phyloP scores from a whole-genome alignment of 352 stramenopile species.

The Globisporangium spiculum region DNA sequence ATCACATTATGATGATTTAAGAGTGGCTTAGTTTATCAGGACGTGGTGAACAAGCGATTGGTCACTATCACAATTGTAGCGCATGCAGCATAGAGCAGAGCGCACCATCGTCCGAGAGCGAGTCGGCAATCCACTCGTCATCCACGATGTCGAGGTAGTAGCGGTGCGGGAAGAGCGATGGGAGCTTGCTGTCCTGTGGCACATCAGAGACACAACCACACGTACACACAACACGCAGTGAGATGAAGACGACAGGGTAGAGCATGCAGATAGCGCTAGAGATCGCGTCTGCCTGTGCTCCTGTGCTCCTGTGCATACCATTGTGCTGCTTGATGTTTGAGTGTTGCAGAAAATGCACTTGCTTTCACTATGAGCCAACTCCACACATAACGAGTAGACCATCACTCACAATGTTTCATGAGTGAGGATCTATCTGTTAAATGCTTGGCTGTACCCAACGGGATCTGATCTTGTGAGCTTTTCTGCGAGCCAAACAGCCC shows the following conservation, averaged over 20 bases:
- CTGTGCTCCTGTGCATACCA: neutral
- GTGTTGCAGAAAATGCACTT: too few relatives aligned
- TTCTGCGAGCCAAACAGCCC: too few relatives aligned
- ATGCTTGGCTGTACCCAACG: too few relatives aligned
- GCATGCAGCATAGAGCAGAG: too few relatives aligned
- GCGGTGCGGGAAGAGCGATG: slow-evolving; percentile 62
- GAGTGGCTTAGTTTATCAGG: neutral
- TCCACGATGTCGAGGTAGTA: slow-evolving; percentile 80
- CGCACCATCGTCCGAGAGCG: slow-evolving; percentile 75
- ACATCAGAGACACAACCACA: neutral
- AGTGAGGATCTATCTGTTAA: too few relatives aligned
- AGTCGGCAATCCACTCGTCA: slow-evolving; percentile 78
- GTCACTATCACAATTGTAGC: neutral
- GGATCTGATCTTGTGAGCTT: too few relatives aligned
- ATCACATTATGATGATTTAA: too few relatives aligned
- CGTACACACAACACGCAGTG: neutral
- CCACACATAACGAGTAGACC: too few relatives aligned
- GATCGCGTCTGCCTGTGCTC: neutral
- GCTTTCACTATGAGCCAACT: too few relatives aligned
- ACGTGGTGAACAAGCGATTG: neutral
- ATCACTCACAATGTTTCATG: too few relatives aligned
- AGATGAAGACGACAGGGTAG: neutral
- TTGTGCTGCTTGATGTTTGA: neutral
- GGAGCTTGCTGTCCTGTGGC: slow-evolving; percentile 18
- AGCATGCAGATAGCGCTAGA: neutral